Evolutionary conservation across 371 early-diverging fungal genomes (phyloP), one percentile per base, ranked within the genome.

Genomic region (Mucor saturninus): DNA sequence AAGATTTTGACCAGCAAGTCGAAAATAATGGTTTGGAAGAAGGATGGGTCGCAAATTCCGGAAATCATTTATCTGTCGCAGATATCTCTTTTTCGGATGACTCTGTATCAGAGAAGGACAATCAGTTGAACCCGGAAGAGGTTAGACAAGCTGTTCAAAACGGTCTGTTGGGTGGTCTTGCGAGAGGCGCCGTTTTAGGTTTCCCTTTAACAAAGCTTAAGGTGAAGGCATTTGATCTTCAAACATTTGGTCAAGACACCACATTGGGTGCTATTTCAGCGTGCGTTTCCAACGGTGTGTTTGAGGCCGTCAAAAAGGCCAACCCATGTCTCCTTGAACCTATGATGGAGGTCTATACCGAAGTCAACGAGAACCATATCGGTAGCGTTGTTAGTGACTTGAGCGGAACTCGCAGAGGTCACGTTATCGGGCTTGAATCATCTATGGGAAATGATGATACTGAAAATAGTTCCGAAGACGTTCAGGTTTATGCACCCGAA

Each of bases 341-440:
- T 9, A 83, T 95, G 66, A 96, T 97, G 91, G 82, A 87, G 45
- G 88, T 95, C 0, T 67, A 74, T 10, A 85, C 97, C 5, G 76
- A 82, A 39, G 89, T 93, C 9, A 87, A 91, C 2, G 91, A 87
- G 54, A 72, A 82, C 31, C 79, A 89, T 67, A 84, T 96, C 10
- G 98, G 98, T 4, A 69, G 75, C 3, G 91, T 96, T 7, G 81
- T 94, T 2, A 82, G 89, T 46, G 95, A 97, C 65, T 67, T 98
- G 38, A 90, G 86, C n/a, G 90, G 88, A 3, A 83, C 83, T 5
- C 83, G 96, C 5, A 76, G 93, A 38, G 97, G 92, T 28, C 85
- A 88, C 26, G 87, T 98, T 6, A 67, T 82, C 39, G 73, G 81
- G 0, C 32, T 77, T 3, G 79, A 81, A 31, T 68, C 77, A 4